Evolutionary conservation across 192 early-diverging fungal species (phyloP), one percentile per base, ranked within the genome.

Genomic region (Podila clonocystis): DNA sequence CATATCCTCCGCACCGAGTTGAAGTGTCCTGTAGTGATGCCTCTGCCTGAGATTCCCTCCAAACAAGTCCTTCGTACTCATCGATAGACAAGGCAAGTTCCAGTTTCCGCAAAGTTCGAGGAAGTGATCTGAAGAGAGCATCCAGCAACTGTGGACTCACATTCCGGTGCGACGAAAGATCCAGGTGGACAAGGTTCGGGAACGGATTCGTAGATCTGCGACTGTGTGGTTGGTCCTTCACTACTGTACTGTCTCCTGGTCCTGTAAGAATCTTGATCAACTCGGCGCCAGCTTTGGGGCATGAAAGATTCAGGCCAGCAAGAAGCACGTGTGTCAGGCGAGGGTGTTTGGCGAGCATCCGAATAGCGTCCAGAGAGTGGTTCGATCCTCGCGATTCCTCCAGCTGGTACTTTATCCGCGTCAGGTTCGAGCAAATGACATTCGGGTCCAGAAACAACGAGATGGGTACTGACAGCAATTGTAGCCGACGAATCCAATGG

Each of bases 131-230:
- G 52, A 55, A 22, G 22, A 55, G 20, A 22, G n/a, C n/a, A 22
- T 55, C 52, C 52, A 55, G 52, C n/a, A n/a, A 22, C 52, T 55
- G 52, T n/a, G 52, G 52, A 55, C n/a, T 55, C 9, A 55, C 52
- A 55, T 55, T 26, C 6, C 24, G 52, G 52, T 55, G 26, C n/a
- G n/a, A 55, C 24, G 52, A 9, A 7, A 55, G 24, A 55, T 55
- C 52, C 22, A 55, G 11, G 17, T 55, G 52, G 24, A 55, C 52
- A 12, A 55, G 22, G 19, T 55, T 55, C 24, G 52, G 52, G n/a
- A 55, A 55, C 5, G 52, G n/a, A 17, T 55, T 45, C 41, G n/a
- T 55, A 24, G 52, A 55, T 26, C 9, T 24, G n/a, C 20, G 20
- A 2, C 7, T 22, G n/a, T 4, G 52, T 26, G 52, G 52, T 9